Base-by-base conservation (phyloP, 106 monocot species). In the Dioscorea dumetorum region DNA sequence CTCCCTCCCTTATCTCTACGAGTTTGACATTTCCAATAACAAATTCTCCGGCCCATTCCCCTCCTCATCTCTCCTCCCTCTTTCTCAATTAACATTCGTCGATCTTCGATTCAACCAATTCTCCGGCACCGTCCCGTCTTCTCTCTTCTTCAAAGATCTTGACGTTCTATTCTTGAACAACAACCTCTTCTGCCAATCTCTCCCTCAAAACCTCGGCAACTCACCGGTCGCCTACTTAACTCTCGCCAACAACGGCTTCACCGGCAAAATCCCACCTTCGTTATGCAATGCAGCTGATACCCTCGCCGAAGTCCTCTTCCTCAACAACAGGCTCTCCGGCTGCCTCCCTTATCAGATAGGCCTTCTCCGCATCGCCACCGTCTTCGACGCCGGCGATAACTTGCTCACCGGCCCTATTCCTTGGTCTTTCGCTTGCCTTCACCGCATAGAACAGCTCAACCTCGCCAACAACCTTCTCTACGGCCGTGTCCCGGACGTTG, bases 1-100 rank as follows among this genome's bases (percentile, higher is more conserved):
- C 60, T 0, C 50, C 49, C 77, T 87, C 50, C 68, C 11, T 0
- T 83, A 31, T 80, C 35, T 90, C 77, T 90, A 75, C 80, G 89
- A 90, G 74, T 75, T 90, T 51, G 89, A 90, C 67, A 16, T 90
- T 62, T 82, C 82, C 67, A 90, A 82, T 79, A 90, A 90, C 72
- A 21, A 52, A 2, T 61, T 76, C 71, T 50, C 49, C 48, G 89
- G 89, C 11, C 12, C 21, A 4, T 86, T 82, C 73, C 86, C 86
- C 12, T 1, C 21, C 58, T 48, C 15, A 1, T 62, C 73, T 14
- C 41, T 77, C 48, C 73, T 77, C 54, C 73, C 66, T 3, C 63
- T 77, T 21, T 14, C 4, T 22, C 57, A 67, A 22, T 73, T 80
- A 50, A 19, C 41, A 35, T 84, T 77, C 65, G 77, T 84, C 61